A percentile compares a stretch with the other conserved stretches of the same genome.
Conservation (phyloP, 768 basidiomycete genomes). For the Tylopilus intermedius region DNA sequence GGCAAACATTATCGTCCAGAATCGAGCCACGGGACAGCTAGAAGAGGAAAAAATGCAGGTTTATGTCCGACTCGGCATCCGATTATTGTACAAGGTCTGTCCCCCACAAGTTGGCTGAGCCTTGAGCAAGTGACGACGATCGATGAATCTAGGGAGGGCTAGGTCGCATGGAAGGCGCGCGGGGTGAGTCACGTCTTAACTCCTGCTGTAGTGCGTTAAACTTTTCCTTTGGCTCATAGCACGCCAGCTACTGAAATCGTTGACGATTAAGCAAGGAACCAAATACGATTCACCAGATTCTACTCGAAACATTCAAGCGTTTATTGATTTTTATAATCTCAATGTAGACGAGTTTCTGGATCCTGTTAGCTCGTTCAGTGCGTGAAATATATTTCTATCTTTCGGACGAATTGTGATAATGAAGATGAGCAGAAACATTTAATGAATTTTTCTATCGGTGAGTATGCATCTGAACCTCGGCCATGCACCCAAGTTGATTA, state of each 20-base stretch:
- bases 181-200: conserved; percentile 48
- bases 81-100: conserved; percentile 78
- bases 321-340: conserved; percentile 87
- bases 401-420: not conserved
- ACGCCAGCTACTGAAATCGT: conserved; percentile 70
- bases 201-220: not conserved
- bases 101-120: not conserved
- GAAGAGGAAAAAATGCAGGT: conserved; percentile 99
- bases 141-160: conserved; percentile 58
- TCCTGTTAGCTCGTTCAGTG: conserved; percentile 79
- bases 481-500: not conserved
- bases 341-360: conserved; percentile 79
- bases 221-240: conserved; percentile 46
- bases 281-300: conserved; percentile 90
- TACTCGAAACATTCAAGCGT: conserved; percentile 74
- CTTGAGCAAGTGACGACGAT: not conserved
- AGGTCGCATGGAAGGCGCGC: conserved; percentile 81
- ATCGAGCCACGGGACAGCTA: conserved; percentile 82
- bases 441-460: conserved; percentile 88
- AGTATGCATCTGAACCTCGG: not conserved
- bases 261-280: conserved; percentile 89
- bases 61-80: conserved; percentile 89
- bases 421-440: conserved; percentile 62
- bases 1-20: conserved; percentile 97
- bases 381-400: conserved; percentile 24